Evolutionary conservation across 2,329 filamentous ascomycete species (phyloP).

Genomic region (Coniochaeta sp.): DNA sequence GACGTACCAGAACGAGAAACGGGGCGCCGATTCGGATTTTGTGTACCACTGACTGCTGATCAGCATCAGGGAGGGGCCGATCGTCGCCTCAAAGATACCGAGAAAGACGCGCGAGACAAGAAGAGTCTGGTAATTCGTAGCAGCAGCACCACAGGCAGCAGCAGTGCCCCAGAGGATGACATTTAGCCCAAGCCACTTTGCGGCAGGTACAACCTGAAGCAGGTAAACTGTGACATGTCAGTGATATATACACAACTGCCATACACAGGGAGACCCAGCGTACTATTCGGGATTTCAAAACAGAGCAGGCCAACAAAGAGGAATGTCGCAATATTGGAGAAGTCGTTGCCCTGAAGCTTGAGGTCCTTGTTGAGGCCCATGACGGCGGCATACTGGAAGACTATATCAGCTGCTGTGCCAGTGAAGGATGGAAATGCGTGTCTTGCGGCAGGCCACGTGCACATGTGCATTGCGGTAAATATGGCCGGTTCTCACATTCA

Average conservation of each 20-base stretch:
- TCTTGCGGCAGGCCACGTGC: not conserved
- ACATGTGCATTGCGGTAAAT: not conserved
- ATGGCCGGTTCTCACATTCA: slow-evolving; percentile 40
- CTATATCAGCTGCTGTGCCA: not conserved
- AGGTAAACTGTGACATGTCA: slow-evolving; percentile 36
- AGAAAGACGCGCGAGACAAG: slow-evolving; percentile 50
- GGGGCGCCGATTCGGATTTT: slow-evolving; percentile 47
- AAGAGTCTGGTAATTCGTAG: slow-evolving; percentile 43
- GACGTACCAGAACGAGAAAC: slow-evolving; percentile 55
- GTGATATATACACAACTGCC: slow-evolving; percentile 1
- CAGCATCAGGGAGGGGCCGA: slow-evolving; percentile 53
- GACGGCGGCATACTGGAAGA: slow-evolving; percentile 51
- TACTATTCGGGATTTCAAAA: slow-evolving; percentile 54
- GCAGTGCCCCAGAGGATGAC: slow-evolving; percentile 52
- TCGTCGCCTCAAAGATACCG: slow-evolving; percentile 53
- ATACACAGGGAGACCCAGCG: slow-evolving; percentile 7
- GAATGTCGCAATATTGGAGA: slow-evolving; percentile 53
- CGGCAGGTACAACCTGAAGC: slow-evolving; percentile 52
- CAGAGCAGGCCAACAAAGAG: slow-evolving; percentile 56
- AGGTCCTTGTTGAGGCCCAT: slow-evolving; percentile 55
- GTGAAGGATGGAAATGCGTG: not conserved
- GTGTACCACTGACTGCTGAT: slow-evolving; percentile 55
- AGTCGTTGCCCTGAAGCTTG: slow-evolving; percentile 50
- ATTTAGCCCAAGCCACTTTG: slow-evolving; percentile 54
- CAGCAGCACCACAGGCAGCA: slow-evolving; percentile 45